Evolutionary conservation across 257 asterid species (phyloP).

Genomic region (Ocimum tenuiflorum): DNA sequence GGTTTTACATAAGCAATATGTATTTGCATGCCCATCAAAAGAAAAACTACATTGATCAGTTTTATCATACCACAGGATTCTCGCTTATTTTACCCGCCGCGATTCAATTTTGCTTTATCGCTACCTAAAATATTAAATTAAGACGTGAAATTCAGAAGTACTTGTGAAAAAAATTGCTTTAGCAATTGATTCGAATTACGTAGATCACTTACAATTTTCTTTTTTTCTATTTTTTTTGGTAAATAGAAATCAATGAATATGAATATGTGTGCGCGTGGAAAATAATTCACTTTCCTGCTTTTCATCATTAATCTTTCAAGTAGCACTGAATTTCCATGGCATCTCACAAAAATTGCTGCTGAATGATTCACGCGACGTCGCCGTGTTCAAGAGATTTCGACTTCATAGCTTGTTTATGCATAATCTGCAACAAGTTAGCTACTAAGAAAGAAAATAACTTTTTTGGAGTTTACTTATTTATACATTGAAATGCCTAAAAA

Average conservation of each 20-base stretch:
- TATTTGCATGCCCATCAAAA: too few species aligned
- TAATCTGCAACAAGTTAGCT: constrained; percentile 8
- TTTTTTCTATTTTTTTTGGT: background rate
- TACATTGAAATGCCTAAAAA: background rate
- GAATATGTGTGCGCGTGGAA: constrained; percentile 2
- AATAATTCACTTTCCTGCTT: constrained; percentile 10
- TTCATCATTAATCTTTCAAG: constrained; percentile 12
- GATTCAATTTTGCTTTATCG: too few species aligned
- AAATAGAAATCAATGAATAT: constrained; percentile 13
- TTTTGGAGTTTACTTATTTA: too few species aligned
- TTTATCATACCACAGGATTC: too few species aligned
- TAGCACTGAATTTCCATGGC: constrained; percentile 11
- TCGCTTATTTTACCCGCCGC: too few species aligned
- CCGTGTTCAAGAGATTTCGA: background rate
- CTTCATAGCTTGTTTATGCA: constrained; percentile 6
- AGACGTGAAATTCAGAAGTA: too few species aligned
- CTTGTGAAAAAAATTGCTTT: too few species aligned
- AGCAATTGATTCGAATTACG: too few species aligned
- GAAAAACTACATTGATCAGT: too few species aligned
- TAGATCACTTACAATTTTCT: background rate
- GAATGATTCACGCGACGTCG: too few species aligned
- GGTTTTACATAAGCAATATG: too few species aligned
- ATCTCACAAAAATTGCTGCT: constrained; percentile 32
- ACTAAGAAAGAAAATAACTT: background rate
- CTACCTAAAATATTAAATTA: too few species aligned